Base-by-base conservation (phyloP, 305 asterid species). In the Fraxinus velutina region DNA sequence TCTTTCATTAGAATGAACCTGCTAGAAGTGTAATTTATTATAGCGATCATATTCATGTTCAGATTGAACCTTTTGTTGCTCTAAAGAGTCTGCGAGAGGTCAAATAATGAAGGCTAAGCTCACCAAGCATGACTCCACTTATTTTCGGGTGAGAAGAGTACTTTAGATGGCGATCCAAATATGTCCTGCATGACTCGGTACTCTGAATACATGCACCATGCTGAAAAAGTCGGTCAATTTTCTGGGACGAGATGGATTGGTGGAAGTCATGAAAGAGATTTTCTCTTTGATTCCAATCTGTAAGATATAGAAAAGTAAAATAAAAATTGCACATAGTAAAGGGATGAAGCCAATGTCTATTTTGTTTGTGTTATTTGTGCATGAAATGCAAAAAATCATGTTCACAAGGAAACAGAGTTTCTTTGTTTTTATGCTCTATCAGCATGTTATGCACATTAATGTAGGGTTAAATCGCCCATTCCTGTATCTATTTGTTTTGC, bases 391-490 rank as follows among this genome's bases (percentile, higher is more conserved):
- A 21, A 75, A 75, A 75, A 68, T 68, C 8, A 27, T 9, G 32
- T 15, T 75, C 36, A 75, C 10, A 39, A 42, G 33, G 39, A 44
- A 37, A 44, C 66, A 24, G 24, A 39, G 64, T 44, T 39, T 32
- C 74, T 42, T 17, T 44, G 79, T 10, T 42, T 34, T 60, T 60
- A 37, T 79, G 21, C 80, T 36, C 77, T 30, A 24, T 29, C 72
- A 78, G 75, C 57, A 30, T 4, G 50, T 80, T 81, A 33, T 66
- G 34, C 79, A 29, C 74, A 29, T 27, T 68, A 21, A 29, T 30
- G 42, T 15, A n/a, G 75, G 22, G 44, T 66, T 29, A 66, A 66
- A 73, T 71, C 62, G 50, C 76, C 83, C 71, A 64, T 74, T 84
- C 36, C 79, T 68, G 17, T 66, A 10, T 47, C 29, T 50, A 27